These are phyloP conservation scores for Mycosphaerella arachidis DNA, from an alignment of 2,329 filamentous ascomycete species.

Conservation along the genomic window DNA sequence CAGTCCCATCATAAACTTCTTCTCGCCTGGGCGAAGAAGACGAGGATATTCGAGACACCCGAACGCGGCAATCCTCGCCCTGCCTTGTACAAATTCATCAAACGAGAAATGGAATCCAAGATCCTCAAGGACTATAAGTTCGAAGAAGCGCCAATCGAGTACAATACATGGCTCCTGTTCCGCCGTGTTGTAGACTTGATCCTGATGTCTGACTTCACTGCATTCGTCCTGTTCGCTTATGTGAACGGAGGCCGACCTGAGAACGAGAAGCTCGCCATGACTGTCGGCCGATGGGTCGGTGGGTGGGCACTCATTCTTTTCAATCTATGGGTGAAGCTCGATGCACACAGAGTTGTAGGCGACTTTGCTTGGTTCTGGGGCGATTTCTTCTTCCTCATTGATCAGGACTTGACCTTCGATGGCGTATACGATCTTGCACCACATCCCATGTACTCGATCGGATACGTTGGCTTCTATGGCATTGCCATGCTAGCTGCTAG, in stretches of 20 bases:
- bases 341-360: constrained; percentile 95
- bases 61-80: constrained; percentile 78
- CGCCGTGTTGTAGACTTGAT: constrained; percentile 93
- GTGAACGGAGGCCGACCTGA: constrained; percentile 74
- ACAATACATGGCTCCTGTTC: constrained; percentile 98
- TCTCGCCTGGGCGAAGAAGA: constrained; percentile 81
- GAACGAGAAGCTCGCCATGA: constrained; percentile 66
- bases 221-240: constrained; percentile 92
- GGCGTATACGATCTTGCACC: constrained; percentile 99
- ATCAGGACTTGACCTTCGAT: constrained; percentile 96
- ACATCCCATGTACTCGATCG: constrained; percentile 98
- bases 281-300: constrained; percentile 68
- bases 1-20: constrained; percentile 87
- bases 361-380: constrained; percentile 99
- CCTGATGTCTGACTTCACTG: constrained; percentile 97
- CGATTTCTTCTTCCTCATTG: constrained; percentile 97
- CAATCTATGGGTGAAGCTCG: constrained; percentile 97
- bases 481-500: constrained; percentile 98
- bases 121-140: constrained; percentile 92
- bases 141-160: constrained; percentile 88
- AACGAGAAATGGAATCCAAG: constrained; percentile 88
- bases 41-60: constrained; percentile 80
- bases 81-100: constrained; percentile 75
- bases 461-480: constrained; percentile 95
- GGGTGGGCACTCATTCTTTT: constrained; percentile 80